Evolutionary conservation across 2,329 filamentous ascomycete species (phyloP).

Genomic region (Diaporthe australafricana): DNA sequence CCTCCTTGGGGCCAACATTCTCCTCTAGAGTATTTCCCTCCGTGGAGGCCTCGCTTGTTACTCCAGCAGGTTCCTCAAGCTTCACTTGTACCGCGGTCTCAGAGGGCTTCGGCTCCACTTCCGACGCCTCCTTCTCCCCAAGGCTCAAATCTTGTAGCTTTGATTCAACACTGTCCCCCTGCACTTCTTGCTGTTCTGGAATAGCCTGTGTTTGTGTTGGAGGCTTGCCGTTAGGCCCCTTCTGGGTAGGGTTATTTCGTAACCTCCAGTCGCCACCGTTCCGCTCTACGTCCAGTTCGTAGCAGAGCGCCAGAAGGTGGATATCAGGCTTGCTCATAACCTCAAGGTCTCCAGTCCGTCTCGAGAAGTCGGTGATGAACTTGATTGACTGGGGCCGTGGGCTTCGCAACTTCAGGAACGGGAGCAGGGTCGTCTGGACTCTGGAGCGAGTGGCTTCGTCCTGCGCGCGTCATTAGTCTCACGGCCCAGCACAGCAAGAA

Average conservation of each 20-base stretch:
- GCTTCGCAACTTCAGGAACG: constrained; percentile 82
- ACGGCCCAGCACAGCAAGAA: not conserved
- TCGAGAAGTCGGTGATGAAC: constrained; percentile 85
- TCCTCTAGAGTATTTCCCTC: not conserved
- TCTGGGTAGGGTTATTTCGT: constrained; percentile 82
- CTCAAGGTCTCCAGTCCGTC: constrained; percentile 87
- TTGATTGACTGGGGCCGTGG: constrained; percentile 83
- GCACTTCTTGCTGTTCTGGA: constrained; percentile 21
- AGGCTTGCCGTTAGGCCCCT: constrained; percentile 77
- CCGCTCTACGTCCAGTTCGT: constrained; percentile 92
- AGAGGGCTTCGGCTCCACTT: not conserved
- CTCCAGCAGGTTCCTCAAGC: constrained; percentile 49
- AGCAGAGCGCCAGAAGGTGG: constrained; percentile 88
- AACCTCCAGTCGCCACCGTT: constrained; percentile 92
- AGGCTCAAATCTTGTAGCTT: constrained; percentile 41
- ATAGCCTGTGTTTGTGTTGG: constrained; percentile 56
- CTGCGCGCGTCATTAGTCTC: constrained; percentile 63
- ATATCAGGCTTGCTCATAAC: constrained; percentile 92
- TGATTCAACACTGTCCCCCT: constrained; percentile 40
- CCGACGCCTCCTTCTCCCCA: not conserved
- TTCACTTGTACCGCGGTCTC: not conserved
- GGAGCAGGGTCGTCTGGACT: constrained; percentile 85
- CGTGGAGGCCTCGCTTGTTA: constrained; percentile 42
- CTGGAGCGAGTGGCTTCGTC: constrained; percentile 84
- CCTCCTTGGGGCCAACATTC: not conserved